A percentile compares a stretch with the other conserved stretches of the same genome.
Evolutionary conservation across 2,329 filamentous ascomycete species (phyloP).

Genomic region (Coniella vitis): DNA sequence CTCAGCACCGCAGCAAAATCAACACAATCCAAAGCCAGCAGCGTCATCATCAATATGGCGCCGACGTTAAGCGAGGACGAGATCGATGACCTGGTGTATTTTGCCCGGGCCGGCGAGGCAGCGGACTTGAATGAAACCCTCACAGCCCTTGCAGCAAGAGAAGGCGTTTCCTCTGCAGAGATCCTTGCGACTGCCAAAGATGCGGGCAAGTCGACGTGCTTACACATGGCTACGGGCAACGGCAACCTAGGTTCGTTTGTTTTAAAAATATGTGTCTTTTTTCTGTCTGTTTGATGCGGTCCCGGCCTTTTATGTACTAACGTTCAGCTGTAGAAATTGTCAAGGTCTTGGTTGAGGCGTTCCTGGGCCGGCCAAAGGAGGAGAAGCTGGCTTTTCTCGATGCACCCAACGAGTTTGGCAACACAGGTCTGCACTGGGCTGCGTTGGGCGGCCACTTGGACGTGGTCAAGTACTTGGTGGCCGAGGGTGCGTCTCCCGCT

Average conservation of each 20-base stretch:
- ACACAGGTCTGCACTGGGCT: constrained; percentile 92
- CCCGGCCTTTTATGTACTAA: background rate
- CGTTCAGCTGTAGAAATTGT: constrained; percentile 34
- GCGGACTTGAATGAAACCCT: constrained; percentile 58
- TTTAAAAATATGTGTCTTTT: too few relatives aligned
- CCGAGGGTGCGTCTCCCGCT: constrained; percentile 68
- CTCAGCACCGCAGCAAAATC: too few relatives aligned
- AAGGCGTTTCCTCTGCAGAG: constrained; percentile 52
- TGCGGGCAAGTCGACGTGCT: constrained; percentile 66
- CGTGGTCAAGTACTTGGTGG: constrained; percentile 69
- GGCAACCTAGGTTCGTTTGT: constrained; percentile 63
- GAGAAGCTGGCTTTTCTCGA: constrained; percentile 53
- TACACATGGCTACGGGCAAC: constrained; percentile 93
- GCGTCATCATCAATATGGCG: too few relatives aligned
- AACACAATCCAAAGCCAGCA: too few relatives aligned
- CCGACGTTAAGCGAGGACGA: constrained; percentile 64
- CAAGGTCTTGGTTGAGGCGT: constrained; percentile 34
- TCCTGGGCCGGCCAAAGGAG: constrained; percentile 31
- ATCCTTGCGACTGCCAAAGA: constrained; percentile 68
- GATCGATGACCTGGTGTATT: constrained; percentile 88
- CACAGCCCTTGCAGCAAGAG: constrained; percentile 52
- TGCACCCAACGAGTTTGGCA: constrained; percentile 70
- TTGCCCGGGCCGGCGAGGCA: constrained; percentile 71
- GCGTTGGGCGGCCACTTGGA: constrained; percentile 81
- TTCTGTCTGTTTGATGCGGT: too few relatives aligned